Conservation (phyloP, 768 basidiomycete species). For the Suillus subalutaceus region DNA sequence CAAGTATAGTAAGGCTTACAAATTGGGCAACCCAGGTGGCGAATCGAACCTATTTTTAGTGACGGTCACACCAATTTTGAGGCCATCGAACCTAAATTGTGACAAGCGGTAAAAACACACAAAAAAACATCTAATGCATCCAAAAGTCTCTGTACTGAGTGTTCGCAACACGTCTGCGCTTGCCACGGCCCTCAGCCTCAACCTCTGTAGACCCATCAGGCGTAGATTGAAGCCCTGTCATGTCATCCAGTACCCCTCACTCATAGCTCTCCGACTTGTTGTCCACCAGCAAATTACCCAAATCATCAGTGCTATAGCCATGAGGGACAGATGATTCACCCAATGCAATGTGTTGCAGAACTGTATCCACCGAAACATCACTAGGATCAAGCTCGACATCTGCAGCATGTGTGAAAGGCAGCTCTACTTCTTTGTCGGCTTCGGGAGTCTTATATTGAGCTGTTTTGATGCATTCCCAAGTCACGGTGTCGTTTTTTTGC, state of each 20-base stretch:
- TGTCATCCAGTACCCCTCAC: neutral
- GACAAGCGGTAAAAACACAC: constrained; percentile 2
- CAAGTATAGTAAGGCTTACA: no score
- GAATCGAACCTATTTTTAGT: constrained; percentile 2
- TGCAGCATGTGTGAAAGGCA: neutral
- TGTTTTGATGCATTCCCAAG: neutral
- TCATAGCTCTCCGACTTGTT: neutral
- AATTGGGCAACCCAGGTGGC: neutral
- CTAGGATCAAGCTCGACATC: neutral
- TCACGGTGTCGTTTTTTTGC: no score
- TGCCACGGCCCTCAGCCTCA: neutral
- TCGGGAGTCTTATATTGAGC: constrained; percentile 7
- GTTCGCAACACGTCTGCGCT: neutral
- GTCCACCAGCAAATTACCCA: neutral
- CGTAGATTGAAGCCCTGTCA: neutral
- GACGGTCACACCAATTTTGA: neutral
- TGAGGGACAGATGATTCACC: neutral
- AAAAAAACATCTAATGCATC: neutral
- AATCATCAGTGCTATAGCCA: neutral
- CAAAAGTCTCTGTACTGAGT: constrained; percentile 4
- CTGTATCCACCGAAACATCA: neutral
- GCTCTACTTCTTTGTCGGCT: neutral
- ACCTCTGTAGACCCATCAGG: neutral
- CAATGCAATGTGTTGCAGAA: neutral
- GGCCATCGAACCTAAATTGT: neutral